Evolutionary conservation across 2,329 filamentous ascomycete species (phyloP), one percentile per base, ranked within the genome.

Genomic region (Trichoderma atroviride): DNA sequence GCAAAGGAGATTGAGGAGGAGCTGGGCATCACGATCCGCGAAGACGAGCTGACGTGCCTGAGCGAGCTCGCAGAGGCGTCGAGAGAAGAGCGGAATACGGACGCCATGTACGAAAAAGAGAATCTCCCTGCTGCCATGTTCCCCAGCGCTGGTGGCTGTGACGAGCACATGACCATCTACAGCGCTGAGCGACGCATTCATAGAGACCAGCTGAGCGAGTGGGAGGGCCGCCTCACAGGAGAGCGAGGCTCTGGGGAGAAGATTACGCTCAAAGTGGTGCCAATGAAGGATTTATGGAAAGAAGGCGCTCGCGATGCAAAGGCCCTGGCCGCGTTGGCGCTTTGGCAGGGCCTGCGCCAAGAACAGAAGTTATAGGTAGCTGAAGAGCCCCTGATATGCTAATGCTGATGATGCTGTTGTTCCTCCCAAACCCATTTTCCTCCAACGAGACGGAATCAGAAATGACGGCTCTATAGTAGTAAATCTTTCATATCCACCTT

Each of bases 1-100:
- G 88, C 88, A 3, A 83, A 81, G 73, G 88, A 90, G 79, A 87
- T 90, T 11, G 71, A 85, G 70, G 88, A 90, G 78, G 88, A 90
- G 76, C 79, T 89, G 2, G 87, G 85, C 16, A 74, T 89, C 13
- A 81, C 80, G 60, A 87, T 89, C 47, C 76, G 78, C 10, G 80
- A 82, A 61, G 76, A 79, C 5, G 79, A 86, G 70, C 75, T 90
- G 53, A 79, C 76, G 1, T 85, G 83, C 70, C 74, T 90, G 63
- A 88, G 83, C 69, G 84, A 88, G 19, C 73, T 89, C 61, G 85
- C 83, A 1, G 74, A 75, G 13, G 75, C 75, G 1, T 73, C 70
- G 1, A 71, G 74, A 2, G 73, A 78, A 9, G 16, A 52, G 4
- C 37, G 37, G 40, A 43, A 43, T 43, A 1, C 22, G 2, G 14